These are phyloP conservation scores for Tremella mesenterica DNA, from an alignment of 768 basidiomycete species.

Conservation along the genomic window DNA sequence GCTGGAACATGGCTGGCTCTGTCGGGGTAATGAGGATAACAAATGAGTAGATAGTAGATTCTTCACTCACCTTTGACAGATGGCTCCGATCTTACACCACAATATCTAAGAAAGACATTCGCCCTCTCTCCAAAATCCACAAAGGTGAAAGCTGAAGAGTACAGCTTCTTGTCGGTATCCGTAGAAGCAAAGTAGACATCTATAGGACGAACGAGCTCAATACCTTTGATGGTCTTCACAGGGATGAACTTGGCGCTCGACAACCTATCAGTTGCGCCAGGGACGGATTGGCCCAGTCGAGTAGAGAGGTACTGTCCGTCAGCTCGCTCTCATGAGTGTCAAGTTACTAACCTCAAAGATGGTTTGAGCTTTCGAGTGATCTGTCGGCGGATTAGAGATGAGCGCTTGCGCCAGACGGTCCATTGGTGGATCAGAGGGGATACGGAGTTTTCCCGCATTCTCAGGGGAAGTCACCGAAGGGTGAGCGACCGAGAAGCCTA, in stretches of 20 bases:
- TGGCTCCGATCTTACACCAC: slow-evolving; percentile 80
- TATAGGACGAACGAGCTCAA: slow-evolving; percentile 18
- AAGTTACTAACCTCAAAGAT: slow-evolving; percentile 59
- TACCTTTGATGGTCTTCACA: slow-evolving; percentile 14
- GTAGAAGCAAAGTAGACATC: slow-evolving; percentile 41
- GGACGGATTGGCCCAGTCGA: slow-evolving; percentile 22
- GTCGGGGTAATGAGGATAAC: too few relatives aligned
- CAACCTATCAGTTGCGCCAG: slow-evolving; percentile 52
- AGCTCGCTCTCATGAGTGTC: not conserved
- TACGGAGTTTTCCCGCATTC: slow-evolving; percentile 56
- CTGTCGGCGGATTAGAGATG: slow-evolving; percentile 54
- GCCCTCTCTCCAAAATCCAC: slow-evolving; percentile 77
- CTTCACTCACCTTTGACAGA: slow-evolving; percentile 58
- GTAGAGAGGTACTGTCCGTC: slow-evolving; percentile 24
- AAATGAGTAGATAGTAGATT: not conserved
- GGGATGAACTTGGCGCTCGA: slow-evolving; percentile 63
- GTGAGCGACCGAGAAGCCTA: slow-evolving; percentile 67
- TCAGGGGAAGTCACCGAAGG: slow-evolving; percentile 42
- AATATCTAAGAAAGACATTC: slow-evolving; percentile 73
- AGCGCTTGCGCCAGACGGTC: slow-evolving; percentile 56
- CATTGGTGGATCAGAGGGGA: slow-evolving; percentile 62
- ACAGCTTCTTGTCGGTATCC: slow-evolving; percentile 51
- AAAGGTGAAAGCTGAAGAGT: slow-evolving; percentile 75
- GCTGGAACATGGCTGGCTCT: too few relatives aligned
- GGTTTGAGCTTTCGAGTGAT: slow-evolving; percentile 52